phyloP scores from a whole-genome alignment of 148 eudicot species.

The Selenicereus undatus region DNA sequence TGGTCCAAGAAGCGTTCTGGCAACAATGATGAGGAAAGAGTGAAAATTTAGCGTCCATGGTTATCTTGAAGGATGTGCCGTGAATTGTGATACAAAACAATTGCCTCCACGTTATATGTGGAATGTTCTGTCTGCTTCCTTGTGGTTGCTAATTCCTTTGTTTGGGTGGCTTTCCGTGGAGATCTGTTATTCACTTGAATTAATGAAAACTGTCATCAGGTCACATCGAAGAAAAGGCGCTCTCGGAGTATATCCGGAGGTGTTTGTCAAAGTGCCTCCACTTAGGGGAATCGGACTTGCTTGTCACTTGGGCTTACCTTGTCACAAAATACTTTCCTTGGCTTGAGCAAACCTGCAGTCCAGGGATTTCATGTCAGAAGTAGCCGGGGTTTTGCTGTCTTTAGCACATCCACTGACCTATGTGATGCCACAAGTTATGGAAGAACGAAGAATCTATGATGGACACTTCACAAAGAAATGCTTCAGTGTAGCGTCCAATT shows the following conservation, averaged over 20 bases:
- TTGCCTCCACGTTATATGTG: background rate
- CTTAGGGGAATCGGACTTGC: slow-evolving; percentile 15
- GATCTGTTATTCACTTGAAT: background rate
- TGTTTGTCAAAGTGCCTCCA: slow-evolving; percentile 29
- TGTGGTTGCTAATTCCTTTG: background rate
- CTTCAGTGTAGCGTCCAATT: background rate
- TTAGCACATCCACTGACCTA: too few species aligned
- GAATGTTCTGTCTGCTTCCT: background rate
- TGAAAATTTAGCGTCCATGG: background rate
- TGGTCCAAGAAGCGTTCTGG: too few species aligned
- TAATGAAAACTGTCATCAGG: slow-evolving; percentile 28
- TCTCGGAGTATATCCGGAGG: slow-evolving; percentile 56
- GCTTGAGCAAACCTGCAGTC: background rate
- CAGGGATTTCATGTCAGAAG: background rate
- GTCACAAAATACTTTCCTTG: background rate
- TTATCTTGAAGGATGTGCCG: background rate
- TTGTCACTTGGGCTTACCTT: background rate
- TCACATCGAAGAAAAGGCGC: slow-evolving; percentile 56
- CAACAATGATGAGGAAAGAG: background rate
- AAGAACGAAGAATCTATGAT: background rate
- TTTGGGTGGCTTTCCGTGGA: background rate
- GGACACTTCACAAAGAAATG: background rate
- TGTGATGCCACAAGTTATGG: background rate
- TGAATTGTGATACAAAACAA: background rate
- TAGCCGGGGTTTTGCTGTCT: background rate